Evolutionary conservation across 768 basidiomycete genomes (phyloP).

Genomic region (Naganishia kalamii): DNA sequence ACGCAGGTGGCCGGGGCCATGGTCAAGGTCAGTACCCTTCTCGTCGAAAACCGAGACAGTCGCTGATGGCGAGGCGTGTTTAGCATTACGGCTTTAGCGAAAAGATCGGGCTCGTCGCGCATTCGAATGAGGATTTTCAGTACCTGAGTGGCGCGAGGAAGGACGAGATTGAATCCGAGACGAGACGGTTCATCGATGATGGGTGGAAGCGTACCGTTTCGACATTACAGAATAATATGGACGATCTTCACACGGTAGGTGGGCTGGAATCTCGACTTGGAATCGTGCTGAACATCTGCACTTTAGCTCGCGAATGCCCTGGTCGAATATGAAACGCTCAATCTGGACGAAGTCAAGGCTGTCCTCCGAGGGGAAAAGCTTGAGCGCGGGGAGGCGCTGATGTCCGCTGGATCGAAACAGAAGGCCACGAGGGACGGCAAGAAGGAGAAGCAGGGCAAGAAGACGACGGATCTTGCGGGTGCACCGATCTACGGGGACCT

Average conservation of each 20-base stretch:
- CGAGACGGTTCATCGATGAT: constrained; percentile 66
- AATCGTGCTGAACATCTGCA: not conserved
- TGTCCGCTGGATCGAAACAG: not conserved
- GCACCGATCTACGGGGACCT: constrained; percentile 10
- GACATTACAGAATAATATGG: constrained; percentile 61
- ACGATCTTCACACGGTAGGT: constrained; percentile 61
- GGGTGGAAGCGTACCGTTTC: constrained; percentile 62
- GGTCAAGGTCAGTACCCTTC: constrained; percentile 65
- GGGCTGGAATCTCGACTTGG: not conserved
- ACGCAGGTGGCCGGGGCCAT: constrained; percentile 73
- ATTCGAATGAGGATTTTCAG: constrained; percentile 66
- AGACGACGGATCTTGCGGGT: constrained; percentile 6
- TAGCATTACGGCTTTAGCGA: constrained; percentile 47
- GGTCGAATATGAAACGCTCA: constrained; percentile 90
- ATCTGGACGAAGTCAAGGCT: constrained; percentile 73
- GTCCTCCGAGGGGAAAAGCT: constrained; percentile 72
- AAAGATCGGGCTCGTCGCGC: constrained; percentile 63
- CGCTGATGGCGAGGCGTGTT: not conserved
- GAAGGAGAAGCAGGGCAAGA: constrained; percentile 13
- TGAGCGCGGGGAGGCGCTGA: constrained; percentile 18
- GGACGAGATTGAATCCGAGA: constrained; percentile 81
- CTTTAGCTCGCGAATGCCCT: constrained; percentile 76
- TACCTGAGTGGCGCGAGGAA: constrained; percentile 67
- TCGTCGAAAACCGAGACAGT: not conserved
- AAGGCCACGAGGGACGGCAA: constrained; percentile 1